phyloP scores from a whole-genome alignment of 2,329 filamentous ascomycete species.

The Fusarium scirpi region DNA sequence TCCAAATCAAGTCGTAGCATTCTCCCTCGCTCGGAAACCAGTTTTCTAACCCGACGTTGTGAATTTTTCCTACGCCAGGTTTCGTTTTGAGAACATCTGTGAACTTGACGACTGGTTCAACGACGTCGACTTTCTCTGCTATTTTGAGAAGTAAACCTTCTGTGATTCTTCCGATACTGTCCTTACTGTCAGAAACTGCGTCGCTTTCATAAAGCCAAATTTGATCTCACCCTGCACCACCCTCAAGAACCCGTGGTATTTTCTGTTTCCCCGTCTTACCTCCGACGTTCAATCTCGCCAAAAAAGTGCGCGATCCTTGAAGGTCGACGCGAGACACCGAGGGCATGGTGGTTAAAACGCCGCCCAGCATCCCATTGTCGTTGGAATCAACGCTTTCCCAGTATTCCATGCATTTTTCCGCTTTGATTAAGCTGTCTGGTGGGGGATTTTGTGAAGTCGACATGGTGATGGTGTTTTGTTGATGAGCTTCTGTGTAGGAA shows the following conservation, averaged over 20 bases:
- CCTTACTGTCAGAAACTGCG: background rate
- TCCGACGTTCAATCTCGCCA: constrained; percentile 71
- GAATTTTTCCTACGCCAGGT: constrained; percentile 71
- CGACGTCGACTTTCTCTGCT: constrained; percentile 79
- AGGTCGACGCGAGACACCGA: constrained; percentile 73
- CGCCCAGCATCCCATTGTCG: constrained; percentile 82
- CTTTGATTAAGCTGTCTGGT: constrained; percentile 52
- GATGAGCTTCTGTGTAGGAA: background rate
- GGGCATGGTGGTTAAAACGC: constrained; percentile 81
- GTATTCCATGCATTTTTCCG: constrained; percentile 57
- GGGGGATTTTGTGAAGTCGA: background rate
- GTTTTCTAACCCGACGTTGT: constrained; percentile 78
- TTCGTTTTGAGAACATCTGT: constrained; percentile 70
- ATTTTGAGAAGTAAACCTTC: constrained; percentile 78
- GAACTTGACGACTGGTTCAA: constrained; percentile 89
- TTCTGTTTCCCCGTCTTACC: constrained; percentile 50
- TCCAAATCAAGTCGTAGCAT: constrained; percentile 86
- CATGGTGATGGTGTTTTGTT: constrained; percentile 6
- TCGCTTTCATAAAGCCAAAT: background rate
- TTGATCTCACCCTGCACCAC: constrained; percentile 54
- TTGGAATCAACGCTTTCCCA: constrained; percentile 61
- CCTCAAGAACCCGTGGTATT: constrained; percentile 52
- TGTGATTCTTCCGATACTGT: constrained; percentile 84
- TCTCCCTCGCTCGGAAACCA: constrained; percentile 66
- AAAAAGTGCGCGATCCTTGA: constrained; percentile 75